Evolutionary conservation across 805 yeast genomes (phyloP).

Genomic region (Candida silvicultrix): DNA sequence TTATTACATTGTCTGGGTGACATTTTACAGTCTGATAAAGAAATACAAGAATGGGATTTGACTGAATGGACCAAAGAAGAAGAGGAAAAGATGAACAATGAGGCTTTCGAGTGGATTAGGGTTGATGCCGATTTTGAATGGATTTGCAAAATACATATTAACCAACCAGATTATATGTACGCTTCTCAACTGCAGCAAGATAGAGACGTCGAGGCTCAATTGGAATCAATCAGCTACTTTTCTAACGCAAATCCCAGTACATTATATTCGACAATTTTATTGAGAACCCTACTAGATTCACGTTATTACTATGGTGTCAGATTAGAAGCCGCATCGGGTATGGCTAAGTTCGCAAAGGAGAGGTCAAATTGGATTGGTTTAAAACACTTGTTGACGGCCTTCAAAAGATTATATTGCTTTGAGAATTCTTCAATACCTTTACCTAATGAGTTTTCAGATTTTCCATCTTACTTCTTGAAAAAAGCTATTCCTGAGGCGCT

Average conservation of each 20-base stretch:
- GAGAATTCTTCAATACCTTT: constrained; percentile 58
- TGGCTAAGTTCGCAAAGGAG: constrained; percentile 60
- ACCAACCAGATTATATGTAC: constrained; percentile 93
- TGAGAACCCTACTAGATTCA: constrained; percentile 76
- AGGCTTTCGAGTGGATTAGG: constrained; percentile 96
- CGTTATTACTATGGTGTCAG: constrained; percentile 88
- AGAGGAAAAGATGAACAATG: constrained; percentile 62
- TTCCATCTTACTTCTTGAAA: constrained; percentile 62
- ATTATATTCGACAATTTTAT: constrained; percentile 67
- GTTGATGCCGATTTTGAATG: constrained; percentile 98
- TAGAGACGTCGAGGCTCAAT: constrained; percentile 92
- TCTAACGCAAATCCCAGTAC: constrained; percentile 51
- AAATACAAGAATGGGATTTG: constrained; percentile 65
- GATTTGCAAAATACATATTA: constrained; percentile 77
- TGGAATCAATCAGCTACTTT: constrained; percentile 74
- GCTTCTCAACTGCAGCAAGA: constrained; percentile 92
- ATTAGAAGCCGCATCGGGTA: constrained; percentile 76
- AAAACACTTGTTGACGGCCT: constrained; percentile 64
- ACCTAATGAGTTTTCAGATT: constrained; percentile 75
- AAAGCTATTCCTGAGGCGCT: constrained; percentile 62
- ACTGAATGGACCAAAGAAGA: constrained; percentile 66
- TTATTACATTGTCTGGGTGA: constrained; percentile 67
- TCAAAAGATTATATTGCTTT: constrained; percentile 67
- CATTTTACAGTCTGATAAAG: constrained; percentile 54
- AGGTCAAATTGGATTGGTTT: constrained; percentile 66